These are phyloP conservation scores for Penicillium longicatenatum DNA, from an alignment of 495 filamentous ascomycete genomes.

Conservation along the genomic window DNA sequence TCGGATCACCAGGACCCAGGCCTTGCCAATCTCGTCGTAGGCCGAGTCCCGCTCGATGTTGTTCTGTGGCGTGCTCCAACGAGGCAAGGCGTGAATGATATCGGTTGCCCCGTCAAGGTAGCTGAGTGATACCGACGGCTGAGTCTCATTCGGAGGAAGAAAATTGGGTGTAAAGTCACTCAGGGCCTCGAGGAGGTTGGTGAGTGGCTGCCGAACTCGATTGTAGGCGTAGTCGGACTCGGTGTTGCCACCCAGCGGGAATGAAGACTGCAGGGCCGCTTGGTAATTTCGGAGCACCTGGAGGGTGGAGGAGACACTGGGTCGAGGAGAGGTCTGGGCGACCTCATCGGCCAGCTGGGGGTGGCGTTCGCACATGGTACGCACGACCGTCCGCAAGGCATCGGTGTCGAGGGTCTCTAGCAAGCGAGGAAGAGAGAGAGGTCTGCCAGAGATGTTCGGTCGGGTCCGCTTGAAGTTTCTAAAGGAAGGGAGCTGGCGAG, in stretches of 20 bases:
- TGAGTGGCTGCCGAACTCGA: slow-evolving; percentile 79
- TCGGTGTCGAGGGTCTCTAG: slow-evolving; percentile 87
- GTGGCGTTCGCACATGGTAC: slow-evolving; percentile 85
- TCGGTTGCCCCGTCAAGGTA: slow-evolving; percentile 89
- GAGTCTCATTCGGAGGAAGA: slow-evolving; percentile 85
- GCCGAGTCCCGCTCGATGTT: slow-evolving; percentile 90
- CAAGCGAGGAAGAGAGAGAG: slow-evolving; percentile 78
- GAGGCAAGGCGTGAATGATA: slow-evolving; percentile 82
- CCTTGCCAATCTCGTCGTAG: slow-evolving; percentile 92
- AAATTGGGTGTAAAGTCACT: slow-evolving; percentile 95
- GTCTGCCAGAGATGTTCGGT: slow-evolving; percentile 72
- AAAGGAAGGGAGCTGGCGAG: slow-evolving; percentile 65
- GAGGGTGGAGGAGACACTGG: slow-evolving; percentile 76
- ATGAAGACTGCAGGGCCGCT: slow-evolving; percentile 70
- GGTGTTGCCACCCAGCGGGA: slow-evolving; percentile 80
- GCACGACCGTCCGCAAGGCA: slow-evolving; percentile 78
- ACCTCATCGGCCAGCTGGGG: slow-evolving; percentile 76
- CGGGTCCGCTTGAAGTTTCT: slow-evolving; percentile 65
- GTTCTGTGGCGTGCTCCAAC: slow-evolving; percentile 82
- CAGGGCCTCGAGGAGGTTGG: slow-evolving; percentile 82
- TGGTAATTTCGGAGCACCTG: slow-evolving; percentile 82
- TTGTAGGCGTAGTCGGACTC: slow-evolving; percentile 94
- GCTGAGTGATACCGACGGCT: slow-evolving; percentile 73
- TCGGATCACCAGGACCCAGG: slow-evolving; percentile 89
- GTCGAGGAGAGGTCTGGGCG: slow-evolving; percentile 79